These are phyloP conservation scores for Salix suchowensis DNA, from an alignment of 345 rosid species.

Conservation along the genomic window DNA sequence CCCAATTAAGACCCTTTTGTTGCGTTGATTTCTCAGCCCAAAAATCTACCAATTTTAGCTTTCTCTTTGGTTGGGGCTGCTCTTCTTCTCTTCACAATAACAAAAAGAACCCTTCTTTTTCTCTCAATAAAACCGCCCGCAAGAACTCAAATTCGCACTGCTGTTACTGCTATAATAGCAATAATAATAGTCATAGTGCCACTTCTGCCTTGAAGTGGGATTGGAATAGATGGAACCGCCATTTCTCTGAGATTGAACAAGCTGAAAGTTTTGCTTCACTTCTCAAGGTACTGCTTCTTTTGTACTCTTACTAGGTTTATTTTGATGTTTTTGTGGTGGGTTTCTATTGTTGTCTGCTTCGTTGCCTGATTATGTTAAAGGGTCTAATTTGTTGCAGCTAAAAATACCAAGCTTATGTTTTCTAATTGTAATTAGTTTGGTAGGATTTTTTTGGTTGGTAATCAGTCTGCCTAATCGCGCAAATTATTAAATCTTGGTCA, in stretches of 20 bases:
- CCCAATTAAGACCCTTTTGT: constrained; percentile 35
- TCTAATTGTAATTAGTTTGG: neutral
- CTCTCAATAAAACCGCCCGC: constrained; percentile 21
- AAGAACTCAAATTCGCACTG: constrained; percentile 31
- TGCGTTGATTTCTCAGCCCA: constrained; percentile 30
- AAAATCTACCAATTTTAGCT: constrained; percentile 28
- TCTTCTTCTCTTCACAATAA: neutral
- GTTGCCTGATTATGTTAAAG: neutral
- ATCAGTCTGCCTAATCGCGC: neutral
- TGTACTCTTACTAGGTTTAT: neutral
- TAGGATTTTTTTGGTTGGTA: neutral
- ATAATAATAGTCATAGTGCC: constrained; percentile 14
- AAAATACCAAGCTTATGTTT: neutral
- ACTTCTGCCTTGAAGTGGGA: constrained; percentile 64
- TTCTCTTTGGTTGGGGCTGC: constrained; percentile 31
- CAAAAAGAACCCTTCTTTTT: constrained; percentile 3
- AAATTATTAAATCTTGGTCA: neutral
- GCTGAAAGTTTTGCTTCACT: constrained; percentile 71
- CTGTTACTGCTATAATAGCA: constrained; percentile 29
- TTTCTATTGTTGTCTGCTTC: neutral
- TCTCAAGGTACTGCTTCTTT: constrained; percentile 52
- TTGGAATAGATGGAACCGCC: constrained; percentile 87
- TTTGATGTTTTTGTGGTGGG: neutral
- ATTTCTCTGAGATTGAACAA: constrained; percentile 74
- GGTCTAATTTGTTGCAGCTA: neutral